Percentiles rank a stretch among this genome's conserved stretches.
These are phyloP conservation scores for Ophiostoma sp. DNA, from an alignment of 2,329 filamentous ascomycete genomes.

Conservation along the genomic window DNA sequence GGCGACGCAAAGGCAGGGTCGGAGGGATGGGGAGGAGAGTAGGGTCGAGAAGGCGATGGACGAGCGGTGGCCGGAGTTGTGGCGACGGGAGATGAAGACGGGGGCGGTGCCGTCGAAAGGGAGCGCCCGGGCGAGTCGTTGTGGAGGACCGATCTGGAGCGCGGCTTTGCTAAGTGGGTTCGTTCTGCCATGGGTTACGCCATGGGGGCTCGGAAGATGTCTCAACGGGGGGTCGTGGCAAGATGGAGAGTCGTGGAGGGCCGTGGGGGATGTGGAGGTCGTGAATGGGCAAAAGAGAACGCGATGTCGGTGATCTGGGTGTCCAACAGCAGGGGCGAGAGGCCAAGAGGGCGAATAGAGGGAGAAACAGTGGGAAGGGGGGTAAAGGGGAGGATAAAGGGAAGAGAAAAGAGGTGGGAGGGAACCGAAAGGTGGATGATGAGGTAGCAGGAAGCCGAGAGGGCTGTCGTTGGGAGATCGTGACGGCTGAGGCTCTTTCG, in stretches of 20 bases:
- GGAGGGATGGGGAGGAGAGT: neutral
- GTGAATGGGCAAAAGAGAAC: too few relatives aligned
- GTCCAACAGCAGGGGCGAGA: too few relatives aligned
- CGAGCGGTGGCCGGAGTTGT: neutral
- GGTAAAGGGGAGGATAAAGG: too few relatives aligned
- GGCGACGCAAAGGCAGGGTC: neutral
- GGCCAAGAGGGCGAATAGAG: too few relatives aligned
- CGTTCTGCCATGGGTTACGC: conserved; percentile 65
- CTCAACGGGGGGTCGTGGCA: neutral
- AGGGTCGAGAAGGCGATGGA: neutral
- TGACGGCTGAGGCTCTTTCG: neutral
- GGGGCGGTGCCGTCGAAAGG: conserved; percentile 13
- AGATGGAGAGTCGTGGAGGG: neutral
- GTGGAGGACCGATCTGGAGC: conserved; percentile 50
- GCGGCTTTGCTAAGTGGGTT: conserved; percentile 45
- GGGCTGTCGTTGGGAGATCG: neutral
- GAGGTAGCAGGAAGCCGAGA: neutral
- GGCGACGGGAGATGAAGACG: neutral
- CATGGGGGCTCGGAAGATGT: conserved; percentile 43
- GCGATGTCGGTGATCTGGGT: too few relatives aligned
- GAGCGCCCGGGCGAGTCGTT: conserved; percentile 35
- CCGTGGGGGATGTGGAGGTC: too few relatives aligned
- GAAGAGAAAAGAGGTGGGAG: neutral
- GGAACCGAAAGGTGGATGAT: neutral
- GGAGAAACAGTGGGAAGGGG: too few relatives aligned